phyloP scores from a whole-genome alignment of 176 grass and related monocot species.

The Oryza coarctata region DNA sequence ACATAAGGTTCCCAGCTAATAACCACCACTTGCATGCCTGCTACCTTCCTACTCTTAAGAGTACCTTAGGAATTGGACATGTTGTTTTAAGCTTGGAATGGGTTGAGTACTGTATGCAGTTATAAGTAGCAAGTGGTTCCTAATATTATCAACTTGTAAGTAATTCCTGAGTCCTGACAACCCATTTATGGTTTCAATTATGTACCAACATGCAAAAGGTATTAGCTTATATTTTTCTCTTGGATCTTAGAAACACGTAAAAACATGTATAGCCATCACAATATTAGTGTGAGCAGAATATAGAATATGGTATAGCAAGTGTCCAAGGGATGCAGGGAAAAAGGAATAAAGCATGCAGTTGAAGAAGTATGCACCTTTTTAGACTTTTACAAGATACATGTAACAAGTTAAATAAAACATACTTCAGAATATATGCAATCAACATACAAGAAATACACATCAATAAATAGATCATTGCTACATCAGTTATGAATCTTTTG shows the following conservation, averaged over 20 bases:
- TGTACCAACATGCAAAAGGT: neutral
- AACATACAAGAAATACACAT: slow-evolving; percentile 8
- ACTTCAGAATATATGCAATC: neutral
- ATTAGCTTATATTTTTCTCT: neutral
- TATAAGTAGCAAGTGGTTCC: neutral
- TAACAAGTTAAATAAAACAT: neutral
- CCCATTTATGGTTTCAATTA: neutral
- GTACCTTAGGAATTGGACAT: neutral
- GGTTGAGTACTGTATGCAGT: neutral
- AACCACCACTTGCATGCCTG: neutral
- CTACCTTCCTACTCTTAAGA: neutral
- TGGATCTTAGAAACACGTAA: neutral
- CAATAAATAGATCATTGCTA: slow-evolving; percentile 1
- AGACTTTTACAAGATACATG: neutral
- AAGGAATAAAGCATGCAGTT: neutral
- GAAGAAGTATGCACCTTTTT: slow-evolving; percentile 2
- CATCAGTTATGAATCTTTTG: neutral
- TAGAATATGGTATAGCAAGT: too few species aligned
- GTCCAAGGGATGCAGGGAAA: too few species aligned
- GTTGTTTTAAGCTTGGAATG: neutral
- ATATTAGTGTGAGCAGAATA: neutral
- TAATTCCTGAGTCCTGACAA: neutral
- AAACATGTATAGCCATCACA: slow-evolving; percentile 6
- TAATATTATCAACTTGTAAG: neutral
- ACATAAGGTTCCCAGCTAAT: neutral